Evolutionary conservation across 192 early-diverging fungal species (phyloP), one percentile per base, ranked within the genome.

Genomic region (Backusella sp.): DNA sequence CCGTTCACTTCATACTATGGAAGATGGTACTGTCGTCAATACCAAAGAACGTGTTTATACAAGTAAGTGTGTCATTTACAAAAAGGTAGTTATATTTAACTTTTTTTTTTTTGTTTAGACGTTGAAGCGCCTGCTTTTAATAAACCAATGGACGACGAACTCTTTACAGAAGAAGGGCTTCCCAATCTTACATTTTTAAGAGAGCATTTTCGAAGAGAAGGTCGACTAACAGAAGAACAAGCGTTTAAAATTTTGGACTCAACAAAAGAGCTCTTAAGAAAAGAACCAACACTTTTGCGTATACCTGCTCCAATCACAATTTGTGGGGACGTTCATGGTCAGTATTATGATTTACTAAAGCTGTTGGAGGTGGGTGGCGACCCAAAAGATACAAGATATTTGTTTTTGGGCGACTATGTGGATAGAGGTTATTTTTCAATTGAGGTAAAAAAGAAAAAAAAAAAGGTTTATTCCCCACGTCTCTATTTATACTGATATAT

Each of bases 321-420:
- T 7, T 97, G 96, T 80, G 96, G 96, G 36, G 96, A 98, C 82
- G 91, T 98, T 71, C 96, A 98, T 80, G 84, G 96, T 0, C 98
- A 99, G 87, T 99, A 89, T 84, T 99, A 97, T 82, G 98, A 99
- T 79, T 89, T 99, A 76, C 79, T 96, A 26, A 92, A 99, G 78
- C 95, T 99, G 23, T 96, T 99, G 76, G 88, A 96, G 74, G 85
- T 93, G 70, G 97, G 97, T 84, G 98, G 98, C 3, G 84, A 91
- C 62, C 98, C 98, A 6, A 80, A 85, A 17, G 88, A 84, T 5
- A 94, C 95, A 66, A 86, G 88, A 77, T 98, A 97, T 81, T 86
- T 97, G 80, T 98, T 96, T 82, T 97, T 97, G 84, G 98, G 98
- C 53, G 98, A 99, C 81, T 98, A 98, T 88, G 98, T 99, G 8